Evolutionary conservation across 441 rosid species (phyloP).

Genomic region (Theobroma grandiflorum): DNA sequence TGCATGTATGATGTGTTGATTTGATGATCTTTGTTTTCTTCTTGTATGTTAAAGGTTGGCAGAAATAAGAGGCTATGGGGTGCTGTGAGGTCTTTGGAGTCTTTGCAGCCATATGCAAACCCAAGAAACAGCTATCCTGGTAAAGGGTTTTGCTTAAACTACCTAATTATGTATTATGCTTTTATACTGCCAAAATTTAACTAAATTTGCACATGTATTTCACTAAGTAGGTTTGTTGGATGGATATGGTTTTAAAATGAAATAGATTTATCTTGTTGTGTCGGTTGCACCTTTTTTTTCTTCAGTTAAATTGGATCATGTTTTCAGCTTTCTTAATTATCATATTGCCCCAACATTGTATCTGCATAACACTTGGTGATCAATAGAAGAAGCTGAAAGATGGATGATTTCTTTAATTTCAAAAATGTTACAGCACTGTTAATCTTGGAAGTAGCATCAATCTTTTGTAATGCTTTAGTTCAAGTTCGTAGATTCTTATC

Average conservation of each 20-base stretch:
- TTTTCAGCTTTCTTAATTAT: not conserved
- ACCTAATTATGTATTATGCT: constrained; percentile 3
- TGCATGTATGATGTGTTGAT: constrained; percentile 23
- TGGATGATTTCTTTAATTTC: not conserved
- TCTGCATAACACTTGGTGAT: not conserved
- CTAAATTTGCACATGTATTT: not conserved
- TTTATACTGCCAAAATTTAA: not conserved
- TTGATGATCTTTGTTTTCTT: constrained; percentile 23
- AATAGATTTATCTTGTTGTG: not conserved
- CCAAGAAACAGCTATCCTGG: constrained; percentile 84
- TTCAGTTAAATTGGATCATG: constrained; percentile 3
- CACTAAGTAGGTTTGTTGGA: constrained; percentile 14
- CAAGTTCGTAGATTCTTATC: not conserved
- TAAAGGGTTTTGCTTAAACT: constrained; percentile 43
- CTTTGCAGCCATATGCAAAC: constrained; percentile 95
- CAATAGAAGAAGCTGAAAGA: constrained; percentile 8
- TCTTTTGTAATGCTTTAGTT: not conserved
- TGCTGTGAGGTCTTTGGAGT: constrained; percentile 66
- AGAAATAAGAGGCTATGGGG: constrained; percentile 87
- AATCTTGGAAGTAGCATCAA: not conserved
- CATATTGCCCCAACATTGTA: constrained; percentile 1
- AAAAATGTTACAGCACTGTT: not conserved
- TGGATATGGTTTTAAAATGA: not conserved
- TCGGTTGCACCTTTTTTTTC: not conserved
- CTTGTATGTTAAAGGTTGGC: constrained; percentile 52